A percentile compares a stretch with the other conserved stretches of the same genome.
phyloP scores from a whole-genome alignment of 768 basidiomycete species.

The Holtermanniella nyarrowii region DNA sequence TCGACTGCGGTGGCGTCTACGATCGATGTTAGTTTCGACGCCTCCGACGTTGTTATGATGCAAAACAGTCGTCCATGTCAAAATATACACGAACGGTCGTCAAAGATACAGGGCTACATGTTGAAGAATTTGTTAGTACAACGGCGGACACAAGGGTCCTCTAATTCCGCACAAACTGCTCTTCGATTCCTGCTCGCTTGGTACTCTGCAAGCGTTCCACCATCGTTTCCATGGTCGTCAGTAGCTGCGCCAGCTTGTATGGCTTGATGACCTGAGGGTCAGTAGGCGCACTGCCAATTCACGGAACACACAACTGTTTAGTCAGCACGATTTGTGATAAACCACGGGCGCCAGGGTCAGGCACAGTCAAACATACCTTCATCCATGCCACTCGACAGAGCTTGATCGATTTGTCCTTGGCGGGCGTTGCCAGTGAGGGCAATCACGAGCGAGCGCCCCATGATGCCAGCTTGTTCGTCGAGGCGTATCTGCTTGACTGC shows the following conservation, averaged over 20 bases:
- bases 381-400: constrained; percentile 26
- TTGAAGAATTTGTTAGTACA: too few relatives aligned
- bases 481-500: constrained; percentile 26
- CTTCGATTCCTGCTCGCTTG: background rate
- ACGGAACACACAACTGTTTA: background rate
- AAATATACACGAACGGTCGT: too few relatives aligned
- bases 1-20: too few relatives aligned
- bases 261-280: constrained; percentile 19
- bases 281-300: background rate
- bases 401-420: constrained; percentile 30
- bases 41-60: too few relatives aligned
- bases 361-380: constrained; percentile 8
- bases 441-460: constrained; percentile 28
- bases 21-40: too few relatives aligned
- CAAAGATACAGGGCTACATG: too few relatives aligned
- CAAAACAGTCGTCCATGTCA: too few relatives aligned
- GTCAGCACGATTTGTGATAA: too few relatives aligned
- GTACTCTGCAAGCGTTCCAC: background rate
- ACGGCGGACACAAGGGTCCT: too few relatives aligned
- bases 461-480: constrained; percentile 20
- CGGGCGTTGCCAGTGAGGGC: constrained; percentile 32
- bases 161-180: too few relatives aligned
- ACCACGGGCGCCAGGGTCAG: background rate
- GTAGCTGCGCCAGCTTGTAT: constrained; percentile 13
- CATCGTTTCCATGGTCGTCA: constrained; percentile 8